Evolutionary conservation across 2,329 filamentous ascomycete genomes (phyloP), one percentile per base, ranked within the genome.

Genomic region (Fusarium phyllophilum): DNA sequence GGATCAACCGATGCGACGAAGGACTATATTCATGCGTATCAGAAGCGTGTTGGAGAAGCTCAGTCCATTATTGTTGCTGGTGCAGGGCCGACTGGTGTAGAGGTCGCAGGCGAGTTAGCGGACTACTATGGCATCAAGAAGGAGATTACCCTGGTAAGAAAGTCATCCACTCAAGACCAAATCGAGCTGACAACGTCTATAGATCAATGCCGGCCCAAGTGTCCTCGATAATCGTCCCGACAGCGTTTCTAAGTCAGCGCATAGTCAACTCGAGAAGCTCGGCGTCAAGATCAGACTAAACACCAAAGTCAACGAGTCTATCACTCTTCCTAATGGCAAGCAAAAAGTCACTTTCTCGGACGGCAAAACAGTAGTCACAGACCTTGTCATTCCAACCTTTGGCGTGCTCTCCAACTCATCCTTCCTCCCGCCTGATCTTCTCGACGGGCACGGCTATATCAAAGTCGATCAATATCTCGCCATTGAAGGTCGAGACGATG

Each of bases 331-430:
- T 1, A 24, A 45, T 3, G 59, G 59, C 12, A 62, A 38, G 17
- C 31, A 58, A 38, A 22, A 62, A n/a, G 26, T 58, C 6, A 45
- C 13, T 2, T 24, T 62, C n/a, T 33, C 51, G 2, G 13, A 24
- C 2, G 51, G 51, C 11, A 33, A 62, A 12, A 46, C 22, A 3
- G 14, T 20, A 8, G 26, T 38, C 0, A 29, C 18, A 33, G 52
- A 62, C 18, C 41, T 62, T 17, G 33, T 59, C 22, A 59, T 62
- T 46, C 60, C 41, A 17, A 62, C 60, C 1, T 62, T 62, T 26
- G 52, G 60, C 4, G 33, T 57, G 1, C 8, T 29, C 3, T 52
- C 60, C 11, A 62, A 46, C 22, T 59, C 52, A 22, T 46, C 34
- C 6, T 46, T 46, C 26, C 6, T 62, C 6, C 60, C 34, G 1